Evolutionary conservation across 495 filamentous ascomycete genomes (phyloP), one percentile per base, ranked within the genome.

Genomic region (Platismatia glauca): DNA sequence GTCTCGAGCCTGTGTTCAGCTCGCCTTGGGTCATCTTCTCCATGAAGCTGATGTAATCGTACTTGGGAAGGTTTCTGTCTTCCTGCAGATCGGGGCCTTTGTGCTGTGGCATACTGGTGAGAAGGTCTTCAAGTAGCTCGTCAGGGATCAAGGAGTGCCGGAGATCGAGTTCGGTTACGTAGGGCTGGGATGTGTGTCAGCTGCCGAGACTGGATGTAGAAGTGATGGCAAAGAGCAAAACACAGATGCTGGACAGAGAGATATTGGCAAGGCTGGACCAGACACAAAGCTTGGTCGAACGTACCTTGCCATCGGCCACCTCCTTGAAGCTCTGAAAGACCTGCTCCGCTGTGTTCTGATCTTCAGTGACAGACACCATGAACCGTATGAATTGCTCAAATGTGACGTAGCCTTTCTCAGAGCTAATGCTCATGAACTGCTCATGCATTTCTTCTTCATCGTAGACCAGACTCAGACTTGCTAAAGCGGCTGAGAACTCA

Each of bases 381-480:
- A 97, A 98, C 29, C 88, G 83, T 73, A 98, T 98, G 71, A 98
- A 98, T 73, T 97, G 95, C 76, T 98, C 94, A 71, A 98, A 98
- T 12, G 89, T 93, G 58, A 98, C 94, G 63, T 86, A 81, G 66
- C 84, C 81, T 43, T 81, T 79, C 2, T 86, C 84, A 34, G 75
- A 87, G 62, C 89, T 89, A n/a, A 90, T 91, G 31, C 87, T 85
- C 34, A 84, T 67, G 70, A 95, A 97, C 62, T 91, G 90, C 38
- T 90, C 82, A 70, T 96, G 91, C 95, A 97, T 97, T 75, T 98
- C 94, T 20, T 89, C 84, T 68, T 97, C 91, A 68, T 93, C 90
- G 67, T 96, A 98, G 2, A 97, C 92, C 9, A 98, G 78, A 0
- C 94, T 93, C 29, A 98, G 78, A 72, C 89, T 95, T 33, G 95